These are phyloP conservation scores for Phyllosticta paracitricarpa DNA, from an alignment of 2,329 filamentous ascomycete genomes.

Conservation along the genomic window DNA sequence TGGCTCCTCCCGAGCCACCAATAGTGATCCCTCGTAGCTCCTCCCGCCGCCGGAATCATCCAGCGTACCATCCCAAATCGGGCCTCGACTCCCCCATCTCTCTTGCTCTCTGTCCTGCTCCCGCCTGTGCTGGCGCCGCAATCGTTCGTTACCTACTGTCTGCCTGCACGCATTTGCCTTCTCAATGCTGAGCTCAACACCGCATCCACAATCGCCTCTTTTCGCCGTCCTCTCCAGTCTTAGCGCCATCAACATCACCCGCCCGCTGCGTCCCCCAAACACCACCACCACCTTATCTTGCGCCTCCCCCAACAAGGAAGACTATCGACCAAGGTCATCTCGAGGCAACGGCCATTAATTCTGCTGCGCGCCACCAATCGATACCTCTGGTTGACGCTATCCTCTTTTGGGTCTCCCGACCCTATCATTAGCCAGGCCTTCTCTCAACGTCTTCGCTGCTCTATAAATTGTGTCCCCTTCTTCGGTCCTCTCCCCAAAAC, in stretches of 20 bases:
- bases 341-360: neutral
- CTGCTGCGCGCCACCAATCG: neutral
- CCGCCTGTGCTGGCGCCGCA: slow-evolving; percentile 1
- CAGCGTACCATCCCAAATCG: neutral
- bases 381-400: neutral
- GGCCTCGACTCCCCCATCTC: neutral
- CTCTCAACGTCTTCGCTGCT: neutral
- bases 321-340: neutral
- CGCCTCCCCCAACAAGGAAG: neutral
- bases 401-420: neutral
- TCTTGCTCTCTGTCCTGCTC: slow-evolving; percentile 1
- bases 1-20: neutral
- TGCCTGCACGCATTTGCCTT: neutral
- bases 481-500: neutral
- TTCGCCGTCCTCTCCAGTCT: neutral
- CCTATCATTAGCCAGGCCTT: neutral
- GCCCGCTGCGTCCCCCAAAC: neutral
- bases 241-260: neutral
- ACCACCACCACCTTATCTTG: neutral
- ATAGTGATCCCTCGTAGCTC: neutral
- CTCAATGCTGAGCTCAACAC: slow-evolving; percentile 8
- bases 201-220: slow-evolving; percentile 4
- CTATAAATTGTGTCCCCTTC: neutral
- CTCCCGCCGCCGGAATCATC: neutral
- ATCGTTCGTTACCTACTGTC: slow-evolving; percentile 5